Percentiles rank a stretch among this genome's conserved stretches.
phyloP scores from a whole-genome alignment of 352 stramenopile species.

The Phytophthora uliginosa region DNA sequence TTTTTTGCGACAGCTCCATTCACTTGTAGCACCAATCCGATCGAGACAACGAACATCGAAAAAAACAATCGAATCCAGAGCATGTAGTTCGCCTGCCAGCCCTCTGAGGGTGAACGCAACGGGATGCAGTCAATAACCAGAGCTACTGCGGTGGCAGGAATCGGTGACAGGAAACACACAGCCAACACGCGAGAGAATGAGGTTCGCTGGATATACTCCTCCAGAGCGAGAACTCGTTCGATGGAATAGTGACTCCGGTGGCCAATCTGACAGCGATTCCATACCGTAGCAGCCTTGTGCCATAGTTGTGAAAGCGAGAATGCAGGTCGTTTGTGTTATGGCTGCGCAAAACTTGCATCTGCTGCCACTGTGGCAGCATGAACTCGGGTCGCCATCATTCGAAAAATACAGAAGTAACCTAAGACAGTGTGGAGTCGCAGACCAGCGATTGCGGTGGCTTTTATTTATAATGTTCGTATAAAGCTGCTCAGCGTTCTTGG shows the following conservation, averaged over 20 bases:
- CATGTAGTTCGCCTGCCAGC: slow-evolving; percentile 1
- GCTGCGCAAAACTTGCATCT: not conserved
- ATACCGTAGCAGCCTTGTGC: not conserved
- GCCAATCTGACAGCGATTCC: slow-evolving; percentile 1
- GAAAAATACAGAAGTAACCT: not conserved
- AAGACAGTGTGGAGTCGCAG: no score
- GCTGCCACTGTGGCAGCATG: not conserved
- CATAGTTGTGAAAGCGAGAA: not conserved
- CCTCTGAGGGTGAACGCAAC: not conserved
- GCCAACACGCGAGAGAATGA: not conserved
- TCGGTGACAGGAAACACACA: not conserved
- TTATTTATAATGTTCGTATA: no score
- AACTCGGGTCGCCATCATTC: not conserved
- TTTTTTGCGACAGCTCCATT: not conserved
- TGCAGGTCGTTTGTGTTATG: not conserved
- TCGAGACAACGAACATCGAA: not conserved
- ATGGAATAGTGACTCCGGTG: slow-evolving; percentile 7
- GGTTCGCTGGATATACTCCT: slow-evolving; percentile 3
- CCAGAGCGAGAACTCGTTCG: not conserved
- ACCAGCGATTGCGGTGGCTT: no score
- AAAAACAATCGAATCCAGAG: slow-evolving; percentile 1
- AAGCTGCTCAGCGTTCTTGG: no score
- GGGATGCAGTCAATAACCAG: not conserved
- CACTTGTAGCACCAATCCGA: not conserved
- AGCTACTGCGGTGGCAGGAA: not conserved